Evolutionary conservation across 176 grass and related monocot species (phyloP).

Genomic region (Zoysia pacifica): DNA sequence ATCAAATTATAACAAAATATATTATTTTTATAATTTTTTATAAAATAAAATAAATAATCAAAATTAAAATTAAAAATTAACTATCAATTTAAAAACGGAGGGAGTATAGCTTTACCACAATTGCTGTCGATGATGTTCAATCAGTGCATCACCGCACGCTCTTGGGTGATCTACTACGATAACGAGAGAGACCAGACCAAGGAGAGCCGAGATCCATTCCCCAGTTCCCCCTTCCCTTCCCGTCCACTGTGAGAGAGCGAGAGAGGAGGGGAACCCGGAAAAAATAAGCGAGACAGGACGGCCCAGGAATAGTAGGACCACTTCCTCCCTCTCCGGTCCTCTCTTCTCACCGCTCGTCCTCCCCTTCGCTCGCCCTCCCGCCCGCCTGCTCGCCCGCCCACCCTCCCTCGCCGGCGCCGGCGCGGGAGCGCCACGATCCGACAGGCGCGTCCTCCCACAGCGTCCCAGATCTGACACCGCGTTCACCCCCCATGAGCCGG

Average conservation of each 20-base stretch:
- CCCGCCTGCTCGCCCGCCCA: background rate
- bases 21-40: no score
- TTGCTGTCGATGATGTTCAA: background rate
- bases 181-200: no score
- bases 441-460: background rate
- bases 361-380: background rate
- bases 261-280: background rate
- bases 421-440: slow-evolving; percentile 5
- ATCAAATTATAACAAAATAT: no score
- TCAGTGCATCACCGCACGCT: background rate
- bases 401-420: slow-evolving; percentile 27
- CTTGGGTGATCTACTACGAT: background rate
- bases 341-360: background rate
- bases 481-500: slow-evolving; percentile 33
- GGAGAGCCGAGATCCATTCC: background rate
- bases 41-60: no score
- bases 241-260: background rate
- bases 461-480: slow-evolving; percentile 40
- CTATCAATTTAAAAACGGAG: no score
- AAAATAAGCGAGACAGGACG: no score
- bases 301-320: slow-evolving; percentile 47
- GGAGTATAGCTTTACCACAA: no score
- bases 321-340: slow-evolving; percentile 19
- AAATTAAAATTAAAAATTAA: no score
- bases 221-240: background rate